Conservation (phyloP, 139 green algal genomes). For the Tetradesmus obliquus region DNA sequence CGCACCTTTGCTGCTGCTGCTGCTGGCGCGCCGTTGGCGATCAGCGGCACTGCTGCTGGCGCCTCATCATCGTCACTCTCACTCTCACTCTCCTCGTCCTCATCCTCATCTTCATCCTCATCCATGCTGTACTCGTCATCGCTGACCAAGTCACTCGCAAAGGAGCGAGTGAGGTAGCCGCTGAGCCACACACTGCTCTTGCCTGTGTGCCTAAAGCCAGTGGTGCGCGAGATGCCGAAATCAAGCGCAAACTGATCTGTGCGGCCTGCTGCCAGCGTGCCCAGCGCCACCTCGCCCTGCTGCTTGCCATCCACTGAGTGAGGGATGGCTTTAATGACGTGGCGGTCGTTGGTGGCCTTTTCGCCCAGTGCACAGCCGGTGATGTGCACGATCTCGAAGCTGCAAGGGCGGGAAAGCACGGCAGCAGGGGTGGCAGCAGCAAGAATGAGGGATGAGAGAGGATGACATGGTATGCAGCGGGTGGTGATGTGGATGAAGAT, state of each 20-base stretch:
- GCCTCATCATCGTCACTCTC: slow-evolving; percentile 37
- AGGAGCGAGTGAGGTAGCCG: slow-evolving; percentile 38
- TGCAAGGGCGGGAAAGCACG: not conserved
- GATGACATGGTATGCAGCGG: not conserved
- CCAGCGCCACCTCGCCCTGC: slow-evolving; percentile 21
- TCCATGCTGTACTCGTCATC: slow-evolving; percentile 7
- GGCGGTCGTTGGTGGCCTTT: not conserved
- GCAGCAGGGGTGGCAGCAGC: not conserved
- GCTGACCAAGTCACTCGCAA: not conserved
- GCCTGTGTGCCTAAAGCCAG: slow-evolving; percentile 35
- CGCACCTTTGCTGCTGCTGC: slow-evolving; percentile 6
- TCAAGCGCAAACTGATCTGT: slow-evolving; percentile 40
- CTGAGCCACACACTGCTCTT: slow-evolving; percentile 32
- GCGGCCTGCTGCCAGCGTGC: not conserved
- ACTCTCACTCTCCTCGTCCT: not conserved
- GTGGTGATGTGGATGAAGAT: not conserved
- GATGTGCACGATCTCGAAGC: slow-evolving; percentile 39
- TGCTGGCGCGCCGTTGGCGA: not conserved
- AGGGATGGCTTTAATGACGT: slow-evolving; percentile 40
- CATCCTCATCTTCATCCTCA: slow-evolving; percentile 19
- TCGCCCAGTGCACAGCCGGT: slow-evolving; percentile 39
- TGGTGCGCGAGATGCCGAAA: slow-evolving; percentile 33
- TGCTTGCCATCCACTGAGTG: slow-evolving; percentile 8
- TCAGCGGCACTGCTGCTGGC: slow-evolving; percentile 12
- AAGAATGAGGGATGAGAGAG: not conserved